These are phyloP conservation scores for Vaccinium macrocarpon DNA, from an alignment of 148 eudicot genomes.

Conservation along the genomic window DNA sequence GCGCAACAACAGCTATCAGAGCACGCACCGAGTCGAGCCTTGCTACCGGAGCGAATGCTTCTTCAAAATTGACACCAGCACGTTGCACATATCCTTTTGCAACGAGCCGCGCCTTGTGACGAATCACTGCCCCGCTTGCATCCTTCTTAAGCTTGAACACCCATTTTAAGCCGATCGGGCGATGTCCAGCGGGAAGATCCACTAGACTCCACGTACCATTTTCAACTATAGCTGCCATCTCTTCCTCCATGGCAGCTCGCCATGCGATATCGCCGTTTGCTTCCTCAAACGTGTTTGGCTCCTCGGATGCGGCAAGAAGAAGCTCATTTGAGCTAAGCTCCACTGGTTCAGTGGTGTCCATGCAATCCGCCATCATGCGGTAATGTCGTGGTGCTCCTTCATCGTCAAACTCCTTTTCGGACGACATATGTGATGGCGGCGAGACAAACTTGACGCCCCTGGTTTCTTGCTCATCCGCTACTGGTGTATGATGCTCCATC, in stretches of 20 bases:
- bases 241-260: not conserved
- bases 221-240: not conserved
- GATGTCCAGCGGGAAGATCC: not conserved
- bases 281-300: not conserved
- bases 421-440: no score
- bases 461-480: no score
- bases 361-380: no score
- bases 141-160: not conserved
- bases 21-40: not conserved
- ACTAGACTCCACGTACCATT: not conserved
- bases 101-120: not conserved
- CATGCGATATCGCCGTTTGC: not conserved
- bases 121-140: not conserved
- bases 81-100: not conserved
- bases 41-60: not conserved
- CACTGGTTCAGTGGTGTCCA: not conserved
- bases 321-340: not conserved
- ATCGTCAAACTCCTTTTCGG: no score
- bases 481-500: no score
- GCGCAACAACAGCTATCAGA: not conserved
- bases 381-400: no score
- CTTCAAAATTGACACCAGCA: not conserved
- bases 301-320: not conserved
- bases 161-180: not conserved
- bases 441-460: no score